A percentile compares a stretch with the other conserved stretches of the same genome.
Evolutionary conservation across 208 protist genomes (phyloP).

Genomic region (Crithidia brevicula): DNA sequence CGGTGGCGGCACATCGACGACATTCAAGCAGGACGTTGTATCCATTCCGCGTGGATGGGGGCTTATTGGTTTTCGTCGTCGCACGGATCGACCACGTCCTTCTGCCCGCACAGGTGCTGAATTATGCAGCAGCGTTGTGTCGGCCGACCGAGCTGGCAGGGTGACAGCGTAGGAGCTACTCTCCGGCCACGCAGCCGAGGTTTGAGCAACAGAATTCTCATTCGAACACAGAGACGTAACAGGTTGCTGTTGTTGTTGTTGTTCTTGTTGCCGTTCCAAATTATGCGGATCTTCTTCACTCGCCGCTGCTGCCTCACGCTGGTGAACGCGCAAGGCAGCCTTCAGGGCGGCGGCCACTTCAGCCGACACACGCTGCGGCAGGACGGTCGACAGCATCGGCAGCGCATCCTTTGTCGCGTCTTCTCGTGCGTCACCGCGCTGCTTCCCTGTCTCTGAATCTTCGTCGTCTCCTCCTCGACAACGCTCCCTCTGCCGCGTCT

Average conservation of each 20-base stretch:
- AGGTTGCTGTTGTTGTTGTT: neutral
- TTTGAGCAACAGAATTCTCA: neutral
- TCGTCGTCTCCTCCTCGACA: neutral
- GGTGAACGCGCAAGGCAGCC: slow-evolving; percentile 18
- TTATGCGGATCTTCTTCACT: neutral
- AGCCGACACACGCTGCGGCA: slow-evolving; percentile 18
- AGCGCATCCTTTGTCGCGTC: neutral
- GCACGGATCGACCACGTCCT: neutral
- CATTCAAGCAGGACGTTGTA: neutral
- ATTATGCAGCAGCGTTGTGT: neutral
- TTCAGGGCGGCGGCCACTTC: slow-evolving; percentile 24
- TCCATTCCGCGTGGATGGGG: neutral
- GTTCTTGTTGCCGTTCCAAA: neutral
- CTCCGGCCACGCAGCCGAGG: neutral
- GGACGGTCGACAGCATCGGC: neutral
- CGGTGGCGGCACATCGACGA: too few relatives aligned
- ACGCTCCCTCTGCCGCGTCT: too few relatives aligned
- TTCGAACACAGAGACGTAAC: neutral
- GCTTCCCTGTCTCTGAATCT: too few relatives aligned
- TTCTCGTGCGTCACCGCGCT: neutral
- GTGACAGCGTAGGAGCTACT: slow-evolving; percentile 15
- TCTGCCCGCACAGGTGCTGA: neutral
- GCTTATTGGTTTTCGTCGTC: neutral
- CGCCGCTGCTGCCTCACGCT: neutral
- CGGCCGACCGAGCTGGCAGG: slow-evolving; percentile 7